A percentile compares a stretch with the other conserved stretches of the same genome.
These are phyloP conservation scores for Quercus glauca DNA, from an alignment of 306 rosid species.

Conservation along the genomic window DNA sequence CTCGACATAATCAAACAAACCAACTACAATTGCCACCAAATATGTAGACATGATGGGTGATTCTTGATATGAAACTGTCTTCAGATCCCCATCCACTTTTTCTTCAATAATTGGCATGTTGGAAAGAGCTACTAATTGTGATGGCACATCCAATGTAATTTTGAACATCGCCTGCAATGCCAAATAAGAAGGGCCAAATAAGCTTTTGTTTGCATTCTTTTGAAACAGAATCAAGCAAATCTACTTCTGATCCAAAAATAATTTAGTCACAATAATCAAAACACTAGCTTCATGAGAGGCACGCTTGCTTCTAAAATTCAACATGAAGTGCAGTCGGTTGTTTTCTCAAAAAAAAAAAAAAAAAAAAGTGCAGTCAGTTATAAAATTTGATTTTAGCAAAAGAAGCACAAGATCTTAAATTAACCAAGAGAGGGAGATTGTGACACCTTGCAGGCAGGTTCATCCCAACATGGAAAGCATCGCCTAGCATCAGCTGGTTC, in stretches of 20 bases:
- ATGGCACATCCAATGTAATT: constrained; percentile 81
- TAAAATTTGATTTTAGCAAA: neutral
- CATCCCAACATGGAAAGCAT: constrained; percentile 99
- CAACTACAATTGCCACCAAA: constrained; percentile 86
- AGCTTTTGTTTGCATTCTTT: neutral
- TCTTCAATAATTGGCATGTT: constrained; percentile 83
- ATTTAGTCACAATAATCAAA: too few relatives aligned
- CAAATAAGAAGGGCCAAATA: neutral
- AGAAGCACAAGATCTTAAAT: neutral
- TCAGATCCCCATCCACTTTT: constrained; percentile 50
- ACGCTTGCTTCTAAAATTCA: neutral
- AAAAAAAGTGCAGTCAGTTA: neutral
- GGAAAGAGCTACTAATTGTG: constrained; percentile 73
- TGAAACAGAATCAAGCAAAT: neutral
- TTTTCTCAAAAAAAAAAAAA: too few relatives aligned
- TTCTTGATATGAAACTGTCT: constrained; percentile 72
- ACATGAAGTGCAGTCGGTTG: too few relatives aligned
- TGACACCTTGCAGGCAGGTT: constrained; percentile 92
- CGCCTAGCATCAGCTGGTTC: constrained; percentile 96
- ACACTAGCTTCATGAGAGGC: too few relatives aligned
- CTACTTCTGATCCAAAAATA: neutral
- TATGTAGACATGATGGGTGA: constrained; percentile 93
- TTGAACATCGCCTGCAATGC: constrained; percentile 70
- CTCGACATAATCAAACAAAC: constrained; percentile 86
- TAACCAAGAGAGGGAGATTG: constrained; percentile 3